phyloP scores from a whole-genome alignment of 768 basidiomycete genomes.

The Kondoa malvinella region DNA sequence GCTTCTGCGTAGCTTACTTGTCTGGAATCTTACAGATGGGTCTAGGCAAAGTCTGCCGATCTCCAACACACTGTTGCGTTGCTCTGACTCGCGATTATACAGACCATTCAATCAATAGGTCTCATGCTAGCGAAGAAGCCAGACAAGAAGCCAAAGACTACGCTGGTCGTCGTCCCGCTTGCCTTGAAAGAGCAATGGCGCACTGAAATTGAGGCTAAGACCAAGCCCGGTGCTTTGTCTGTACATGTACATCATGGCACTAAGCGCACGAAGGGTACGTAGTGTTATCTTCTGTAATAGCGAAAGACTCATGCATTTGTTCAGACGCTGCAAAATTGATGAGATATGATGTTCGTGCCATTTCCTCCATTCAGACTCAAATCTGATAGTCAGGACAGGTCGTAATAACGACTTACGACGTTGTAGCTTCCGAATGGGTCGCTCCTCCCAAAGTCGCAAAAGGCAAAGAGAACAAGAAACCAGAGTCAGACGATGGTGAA shows the following conservation, averaged over 20 bases:
- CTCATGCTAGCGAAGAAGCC: conserved; percentile 64
- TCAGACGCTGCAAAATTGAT: conserved; percentile 28
- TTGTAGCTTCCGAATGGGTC: conserved; percentile 60
- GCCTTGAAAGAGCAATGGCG: conserved; percentile 84
- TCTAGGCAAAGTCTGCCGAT: conserved; percentile 37
- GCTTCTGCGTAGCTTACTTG: conserved; percentile 1
- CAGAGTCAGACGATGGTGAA: conserved; percentile 30
- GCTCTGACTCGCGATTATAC: conserved; percentile 27
- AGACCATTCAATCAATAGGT: conserved; percentile 73
- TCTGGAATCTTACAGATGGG: conserved; percentile 26
- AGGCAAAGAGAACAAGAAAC: conserved; percentile 27
- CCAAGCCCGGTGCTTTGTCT: conserved; percentile 44
- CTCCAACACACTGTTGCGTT: neutral
- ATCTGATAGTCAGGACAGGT: conserved; percentile 45
- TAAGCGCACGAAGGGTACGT: conserved; percentile 49
- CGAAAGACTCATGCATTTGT: conserved; percentile 10
- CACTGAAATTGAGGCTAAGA: conserved; percentile 51
- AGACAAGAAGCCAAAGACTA: conserved; percentile 48
- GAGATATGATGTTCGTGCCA: conserved; percentile 31
- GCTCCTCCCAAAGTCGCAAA: conserved; percentile 37
- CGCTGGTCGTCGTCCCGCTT: conserved; percentile 70
- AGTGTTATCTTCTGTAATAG: neutral
- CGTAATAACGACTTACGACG: conserved; percentile 74
- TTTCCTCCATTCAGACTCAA: neutral
- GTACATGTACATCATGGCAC: conserved; percentile 75